phyloP scores from a whole-genome alignment of 495 filamentous ascomycete genomes.

The Terfezia claveryi region DNA sequence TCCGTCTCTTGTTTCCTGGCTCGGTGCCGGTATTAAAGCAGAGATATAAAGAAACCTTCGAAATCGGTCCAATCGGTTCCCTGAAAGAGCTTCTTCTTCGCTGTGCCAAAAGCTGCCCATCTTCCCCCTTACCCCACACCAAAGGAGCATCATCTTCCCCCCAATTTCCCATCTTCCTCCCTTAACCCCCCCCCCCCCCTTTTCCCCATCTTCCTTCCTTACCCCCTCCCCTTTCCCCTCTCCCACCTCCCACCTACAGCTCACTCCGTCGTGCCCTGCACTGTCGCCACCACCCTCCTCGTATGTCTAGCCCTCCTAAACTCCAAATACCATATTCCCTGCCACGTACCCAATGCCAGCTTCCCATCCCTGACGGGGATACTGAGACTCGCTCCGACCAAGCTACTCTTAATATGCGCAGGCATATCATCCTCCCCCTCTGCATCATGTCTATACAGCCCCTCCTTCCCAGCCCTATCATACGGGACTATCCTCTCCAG shows the following conservation, averaged over 20 bases:
- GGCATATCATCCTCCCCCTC: slow-evolving; percentile 89
- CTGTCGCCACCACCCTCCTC: slow-evolving; percentile 71
- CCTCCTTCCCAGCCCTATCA: slow-evolving; percentile 26
- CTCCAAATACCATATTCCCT: slow-evolving; percentile 75
- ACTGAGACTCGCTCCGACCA: slow-evolving; percentile 71
- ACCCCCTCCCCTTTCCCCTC: neutral
- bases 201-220: too few species aligned
- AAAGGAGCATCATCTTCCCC: too few species aligned
- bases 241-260: neutral
- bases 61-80: too few species aligned
- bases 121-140: too few species aligned
- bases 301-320: slow-evolving; percentile 57
- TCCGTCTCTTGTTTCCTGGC: too few species aligned
- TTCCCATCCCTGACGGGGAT: slow-evolving; percentile 76
- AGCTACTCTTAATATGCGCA: slow-evolving; percentile 76
- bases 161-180: too few species aligned
- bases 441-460: slow-evolving; percentile 68
- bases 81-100: too few species aligned
- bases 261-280: slow-evolving; percentile 38
- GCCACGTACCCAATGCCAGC: slow-evolving; percentile 48
- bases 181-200: too few species aligned
- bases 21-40: too few species aligned
- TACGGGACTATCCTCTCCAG: slow-evolving; percentile 63
- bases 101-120: too few species aligned
- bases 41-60: too few species aligned